A percentile compares a stretch with the other conserved stretches of the same genome.
phyloP scores from a whole-genome alignment of 164 flowering plant species.

The Dillenia suffruticosa region DNA sequence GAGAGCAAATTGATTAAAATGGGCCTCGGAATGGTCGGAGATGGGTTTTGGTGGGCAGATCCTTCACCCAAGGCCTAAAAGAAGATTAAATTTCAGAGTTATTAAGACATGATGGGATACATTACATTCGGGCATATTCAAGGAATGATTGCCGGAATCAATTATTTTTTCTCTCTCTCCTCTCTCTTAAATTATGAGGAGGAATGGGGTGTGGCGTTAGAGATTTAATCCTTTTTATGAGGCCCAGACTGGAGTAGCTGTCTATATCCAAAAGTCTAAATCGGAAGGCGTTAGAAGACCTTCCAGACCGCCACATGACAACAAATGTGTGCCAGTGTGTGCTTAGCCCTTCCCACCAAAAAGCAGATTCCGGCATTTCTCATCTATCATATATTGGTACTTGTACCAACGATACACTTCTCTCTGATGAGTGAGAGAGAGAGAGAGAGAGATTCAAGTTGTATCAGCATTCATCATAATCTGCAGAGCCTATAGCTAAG shows the following conservation, averaged over 20 bases:
- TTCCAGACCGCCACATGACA: too few relatives aligned
- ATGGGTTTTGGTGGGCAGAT: neutral
- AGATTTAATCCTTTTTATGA: constrained; percentile 4
- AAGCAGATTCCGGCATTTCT: too few relatives aligned
- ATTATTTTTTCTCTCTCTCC: neutral
- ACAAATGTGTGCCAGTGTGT: too few relatives aligned
- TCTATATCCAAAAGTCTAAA: constrained; percentile 1
- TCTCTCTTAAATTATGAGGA: neutral
- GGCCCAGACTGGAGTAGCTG: constrained; percentile 10
- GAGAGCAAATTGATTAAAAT: neutral
- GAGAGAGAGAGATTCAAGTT: too few relatives aligned
- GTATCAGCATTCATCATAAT: too few relatives aligned
- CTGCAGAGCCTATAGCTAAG: too few relatives aligned
- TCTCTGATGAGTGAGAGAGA: too few relatives aligned
- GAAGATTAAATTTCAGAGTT: neutral
- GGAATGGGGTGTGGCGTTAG: neutral
- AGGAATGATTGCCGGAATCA: constrained; percentile 9
- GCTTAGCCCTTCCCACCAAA: too few relatives aligned
- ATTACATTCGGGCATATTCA: constrained; percentile 9
- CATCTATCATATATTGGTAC: too few relatives aligned
- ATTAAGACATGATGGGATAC: neutral
- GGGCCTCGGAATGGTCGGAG: neutral
- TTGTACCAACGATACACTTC: too few relatives aligned
- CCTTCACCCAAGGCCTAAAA: neutral
- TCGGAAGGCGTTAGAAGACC: too few relatives aligned